These are phyloP conservation scores for Cladosporium sp. DNA, from an alignment of 2,329 filamentous ascomycete species.

Conservation along the genomic window DNA sequence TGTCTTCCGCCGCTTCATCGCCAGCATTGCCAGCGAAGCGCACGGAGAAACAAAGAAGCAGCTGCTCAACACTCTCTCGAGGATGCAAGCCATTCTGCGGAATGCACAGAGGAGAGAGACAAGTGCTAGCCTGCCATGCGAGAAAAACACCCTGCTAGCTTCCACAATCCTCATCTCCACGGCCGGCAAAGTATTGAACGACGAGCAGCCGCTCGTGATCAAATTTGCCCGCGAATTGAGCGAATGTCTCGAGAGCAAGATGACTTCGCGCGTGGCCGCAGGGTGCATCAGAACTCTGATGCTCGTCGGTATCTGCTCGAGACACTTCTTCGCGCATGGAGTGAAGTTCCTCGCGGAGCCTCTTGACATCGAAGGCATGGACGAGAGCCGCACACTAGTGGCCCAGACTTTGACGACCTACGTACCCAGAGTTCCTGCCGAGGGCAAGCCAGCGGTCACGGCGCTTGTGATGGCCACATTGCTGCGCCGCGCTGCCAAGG, in stretches of 20 bases:
- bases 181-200: constrained; percentile 62
- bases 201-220: constrained; percentile 69
- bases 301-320: constrained; percentile 68
- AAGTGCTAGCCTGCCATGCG: constrained; percentile 75
- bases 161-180: constrained; percentile 86
- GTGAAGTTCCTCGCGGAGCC: constrained; percentile 67
- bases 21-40: constrained; percentile 57
- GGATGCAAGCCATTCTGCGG: constrained; percentile 76
- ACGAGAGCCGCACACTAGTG: constrained; percentile 66
- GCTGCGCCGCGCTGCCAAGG: constrained; percentile 67
- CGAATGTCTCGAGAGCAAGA: constrained; percentile 75
- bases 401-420: constrained; percentile 73
- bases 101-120: constrained; percentile 71
- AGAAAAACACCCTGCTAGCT: constrained; percentile 88
- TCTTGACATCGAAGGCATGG: constrained; percentile 68
- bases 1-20: constrained; percentile 86
- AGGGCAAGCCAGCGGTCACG: constrained; percentile 56
- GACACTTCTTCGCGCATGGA: constrained; percentile 62
- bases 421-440: constrained; percentile 44
- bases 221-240: constrained; percentile 75
- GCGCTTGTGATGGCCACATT: constrained; percentile 74
- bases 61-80: constrained; percentile 74
- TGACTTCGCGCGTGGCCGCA: constrained; percentile 84
- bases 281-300: constrained; percentile 85
- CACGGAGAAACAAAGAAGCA: constrained; percentile 57